A percentile compares a stretch with the other conserved stretches of the same genome.
Evolutionary conservation across 495 filamentous ascomycete genomes (phyloP).

Genomic region (Penicillium parvum): DNA sequence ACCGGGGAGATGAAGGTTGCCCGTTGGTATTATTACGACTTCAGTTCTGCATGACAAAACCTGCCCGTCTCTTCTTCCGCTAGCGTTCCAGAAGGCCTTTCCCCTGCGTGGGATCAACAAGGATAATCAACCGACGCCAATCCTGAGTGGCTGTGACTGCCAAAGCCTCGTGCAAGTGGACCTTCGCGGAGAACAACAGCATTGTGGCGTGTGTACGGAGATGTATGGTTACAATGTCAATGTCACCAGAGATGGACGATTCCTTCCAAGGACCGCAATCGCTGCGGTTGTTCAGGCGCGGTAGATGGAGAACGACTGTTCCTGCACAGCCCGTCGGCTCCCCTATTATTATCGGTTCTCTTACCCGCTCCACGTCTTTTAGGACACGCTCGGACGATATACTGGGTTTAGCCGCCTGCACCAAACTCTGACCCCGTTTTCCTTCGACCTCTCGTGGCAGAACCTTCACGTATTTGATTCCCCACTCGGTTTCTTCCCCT

Average conservation of each 20-base stretch:
- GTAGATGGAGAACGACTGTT: no score
- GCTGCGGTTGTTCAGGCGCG: no score
- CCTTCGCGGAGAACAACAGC: constrained; percentile 7
- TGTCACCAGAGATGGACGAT: no score
- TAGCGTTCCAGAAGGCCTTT: constrained; percentile 18
- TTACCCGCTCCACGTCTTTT: not conserved
- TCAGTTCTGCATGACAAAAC: constrained; percentile 9
- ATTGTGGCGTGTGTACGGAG: no score
- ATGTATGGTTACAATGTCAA: no score
- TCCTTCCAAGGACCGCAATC: no score
- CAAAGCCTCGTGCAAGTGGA: not conserved
- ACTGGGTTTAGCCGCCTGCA: constrained; percentile 12
- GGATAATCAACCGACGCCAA: not conserved
- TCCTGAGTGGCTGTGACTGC: not conserved
- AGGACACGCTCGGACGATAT: constrained; percentile 2
- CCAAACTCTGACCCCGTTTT: constrained; percentile 7
- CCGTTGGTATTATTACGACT: no score
- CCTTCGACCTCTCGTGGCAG: constrained; percentile 11
- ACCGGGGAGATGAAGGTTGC: not conserved
- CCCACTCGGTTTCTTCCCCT: constrained; percentile 10
- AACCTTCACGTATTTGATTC: constrained; percentile 7
- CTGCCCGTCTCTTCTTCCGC: constrained; percentile 13
- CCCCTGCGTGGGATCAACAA: constrained; percentile 13
- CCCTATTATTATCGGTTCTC: not conserved
- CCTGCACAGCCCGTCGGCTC: not conserved